phyloP scores from a whole-genome alignment of 2,329 filamentous ascomycete species.

The Sarocladiaceae sp. region DNA sequence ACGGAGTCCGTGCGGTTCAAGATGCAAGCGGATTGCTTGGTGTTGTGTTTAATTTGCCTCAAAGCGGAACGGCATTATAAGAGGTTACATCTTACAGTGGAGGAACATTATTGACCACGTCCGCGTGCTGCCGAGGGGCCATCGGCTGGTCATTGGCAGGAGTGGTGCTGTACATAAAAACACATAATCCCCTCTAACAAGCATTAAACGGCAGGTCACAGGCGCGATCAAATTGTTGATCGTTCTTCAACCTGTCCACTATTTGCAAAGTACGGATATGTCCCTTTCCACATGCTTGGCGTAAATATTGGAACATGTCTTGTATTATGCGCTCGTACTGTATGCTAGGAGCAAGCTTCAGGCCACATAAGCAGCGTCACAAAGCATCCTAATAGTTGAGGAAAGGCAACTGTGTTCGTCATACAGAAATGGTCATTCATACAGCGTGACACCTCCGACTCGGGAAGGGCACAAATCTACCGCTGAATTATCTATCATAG shows the following conservation, averaged over 20 bases:
- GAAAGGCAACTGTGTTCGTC: no score
- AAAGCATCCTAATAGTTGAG: no score
- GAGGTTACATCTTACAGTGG: neutral
- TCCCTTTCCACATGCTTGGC: neutral
- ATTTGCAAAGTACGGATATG: neutral
- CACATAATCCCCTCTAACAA: slow-evolving; percentile 9
- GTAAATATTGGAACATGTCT: no score
- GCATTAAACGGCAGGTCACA: neutral
- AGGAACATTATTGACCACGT: neutral
- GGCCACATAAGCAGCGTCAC: neutral
- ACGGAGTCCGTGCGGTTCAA: neutral
- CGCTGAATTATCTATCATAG: neutral
- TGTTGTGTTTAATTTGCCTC: neutral
- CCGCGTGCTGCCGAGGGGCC: neutral
- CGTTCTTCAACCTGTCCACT: neutral
- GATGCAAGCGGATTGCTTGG: slow-evolving; percentile 3
- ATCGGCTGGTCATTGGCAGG: neutral
- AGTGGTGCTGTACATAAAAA: slow-evolving; percentile 1
- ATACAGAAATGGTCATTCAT: slow-evolving; percentile 6
- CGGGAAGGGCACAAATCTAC: neutral
- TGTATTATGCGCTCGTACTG: no score
- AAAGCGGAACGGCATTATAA: neutral
- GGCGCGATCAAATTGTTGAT: neutral
- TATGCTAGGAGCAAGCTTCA: no score
- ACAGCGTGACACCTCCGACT: neutral